Evolutionary conservation across 2,329 filamentous ascomycete genomes (phyloP), one percentile per base, ranked within the genome.

Genomic region (Chrysoporthe deuterocubensis): DNA sequence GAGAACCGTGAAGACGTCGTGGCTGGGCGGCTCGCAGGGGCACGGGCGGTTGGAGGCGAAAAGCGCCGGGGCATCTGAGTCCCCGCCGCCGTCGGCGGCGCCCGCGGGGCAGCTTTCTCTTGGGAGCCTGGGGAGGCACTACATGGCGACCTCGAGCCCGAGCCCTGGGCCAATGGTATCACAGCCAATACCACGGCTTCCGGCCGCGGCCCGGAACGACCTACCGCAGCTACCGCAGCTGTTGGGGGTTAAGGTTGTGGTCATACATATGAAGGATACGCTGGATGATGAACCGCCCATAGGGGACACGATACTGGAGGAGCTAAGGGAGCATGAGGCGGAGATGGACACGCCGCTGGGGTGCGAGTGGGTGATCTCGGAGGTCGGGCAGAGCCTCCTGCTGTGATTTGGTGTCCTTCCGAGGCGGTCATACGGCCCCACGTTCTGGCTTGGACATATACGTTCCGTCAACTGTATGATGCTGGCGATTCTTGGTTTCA

Each of bases 231-330:
- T 69, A 6, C 67, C 75, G 75, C 89, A 89, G 7, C 82, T 99
- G 4, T 82, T 84, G 64, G 94, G 93, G 0, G 76, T 98, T 40
- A 91, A 89, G 71, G 83, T 99, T 1, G 89, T 97, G 62, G 88
- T 98, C 66, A 98, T 98, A 48, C 96, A 99, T 76, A 87, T 98
- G 75, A 99, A 99, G 77, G 95, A 98, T 71, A 90, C 87, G 32
- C 81, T 97, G 66, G 82, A 84, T 9, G 94, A 97, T 75, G 92
- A 89, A 0, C 87, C 87, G 37, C 77, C 81, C 60, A 88, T 85
- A 1, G 86, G 83, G 46, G 88, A 92, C 3, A 84, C 80, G 1
- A 97, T 98, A 46, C 74, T 96, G 32, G 75, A 82, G 69, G 88
- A 97, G 76, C 78, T 98, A 62, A 76, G 80, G 21, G 87, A 88